phyloP scores from a whole-genome alignment of 768 basidiomycete genomes.

The Psilocybe azurescens region DNA sequence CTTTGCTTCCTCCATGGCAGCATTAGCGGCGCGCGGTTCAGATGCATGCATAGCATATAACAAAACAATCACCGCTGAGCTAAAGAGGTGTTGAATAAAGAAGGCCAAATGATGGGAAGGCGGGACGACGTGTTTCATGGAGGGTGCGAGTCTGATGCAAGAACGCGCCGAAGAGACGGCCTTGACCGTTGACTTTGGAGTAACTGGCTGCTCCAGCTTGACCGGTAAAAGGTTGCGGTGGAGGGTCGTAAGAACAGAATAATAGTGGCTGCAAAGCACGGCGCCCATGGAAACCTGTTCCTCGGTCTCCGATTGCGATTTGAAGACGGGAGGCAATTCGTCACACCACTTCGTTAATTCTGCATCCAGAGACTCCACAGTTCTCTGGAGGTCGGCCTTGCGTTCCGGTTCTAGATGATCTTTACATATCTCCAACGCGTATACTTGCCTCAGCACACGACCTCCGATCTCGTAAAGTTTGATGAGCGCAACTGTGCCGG shows the following conservation, averaged over 20 bases:
- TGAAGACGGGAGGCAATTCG: constrained; percentile 74
- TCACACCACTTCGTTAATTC: constrained; percentile 87
- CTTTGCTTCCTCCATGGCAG: constrained; percentile 85
- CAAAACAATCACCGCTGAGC: constrained; percentile 84
- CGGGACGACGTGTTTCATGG: constrained; percentile 83
- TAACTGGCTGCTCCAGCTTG: constrained; percentile 69
- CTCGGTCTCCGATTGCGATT: constrained; percentile 72
- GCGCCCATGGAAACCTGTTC: constrained; percentile 87
- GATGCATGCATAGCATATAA: constrained; percentile 86
- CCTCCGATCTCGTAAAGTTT: constrained; percentile 87
- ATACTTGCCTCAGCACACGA: constrained; percentile 81
- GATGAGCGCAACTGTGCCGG: constrained; percentile 77
- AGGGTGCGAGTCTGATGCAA: constrained; percentile 84
- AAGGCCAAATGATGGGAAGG: constrained; percentile 88
- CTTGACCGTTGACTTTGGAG: constrained; percentile 76
- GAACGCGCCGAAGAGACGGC: constrained; percentile 86
- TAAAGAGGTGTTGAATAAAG: constrained; percentile 90
- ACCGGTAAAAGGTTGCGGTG: constrained; percentile 89
- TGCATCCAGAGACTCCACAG: constrained; percentile 78
- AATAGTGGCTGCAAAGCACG: constrained; percentile 88
- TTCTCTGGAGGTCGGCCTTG: constrained; percentile 75
- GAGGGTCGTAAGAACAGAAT: constrained; percentile 84
- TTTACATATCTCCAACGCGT: constrained; percentile 78
- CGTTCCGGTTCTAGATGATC: constrained; percentile 76
- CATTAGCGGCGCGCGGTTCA: constrained; percentile 64